phyloP scores from a whole-genome alignment of 2,329 filamentous ascomycete species.

The Aspergillus japonicus region DNA sequence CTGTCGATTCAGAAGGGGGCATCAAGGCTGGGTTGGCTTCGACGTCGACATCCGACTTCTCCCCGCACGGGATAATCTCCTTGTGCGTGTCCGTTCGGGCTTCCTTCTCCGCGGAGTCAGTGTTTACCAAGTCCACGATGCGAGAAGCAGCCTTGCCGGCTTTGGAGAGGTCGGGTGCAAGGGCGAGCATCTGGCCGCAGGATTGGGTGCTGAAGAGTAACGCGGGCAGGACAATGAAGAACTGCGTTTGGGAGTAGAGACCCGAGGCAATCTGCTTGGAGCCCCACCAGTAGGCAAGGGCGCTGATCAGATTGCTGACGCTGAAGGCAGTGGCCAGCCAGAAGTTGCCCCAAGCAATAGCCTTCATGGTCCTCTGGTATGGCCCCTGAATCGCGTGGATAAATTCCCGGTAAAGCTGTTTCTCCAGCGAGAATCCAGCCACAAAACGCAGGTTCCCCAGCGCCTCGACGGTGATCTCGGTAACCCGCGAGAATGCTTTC shows the following conservation, averaged over 20 bases:
- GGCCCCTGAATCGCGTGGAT: constrained; percentile 47
- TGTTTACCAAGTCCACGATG: constrained; percentile 49
- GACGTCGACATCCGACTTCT: neutral
- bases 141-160: constrained; percentile 62
- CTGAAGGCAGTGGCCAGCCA: constrained; percentile 25
- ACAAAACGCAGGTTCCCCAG: constrained; percentile 54
- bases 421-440: constrained; percentile 52
- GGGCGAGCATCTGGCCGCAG: constrained; percentile 71
- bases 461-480: constrained; percentile 54
- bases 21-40: neutral
- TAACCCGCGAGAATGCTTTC: constrained; percentile 52
- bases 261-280: constrained; percentile 67
- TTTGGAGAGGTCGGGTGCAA: constrained; percentile 71
- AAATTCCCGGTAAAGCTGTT: constrained; percentile 49
- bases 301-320: constrained; percentile 64
- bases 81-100: constrained; percentile 7
- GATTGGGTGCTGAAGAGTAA: constrained; percentile 71
- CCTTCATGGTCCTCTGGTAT: constrained; percentile 50
- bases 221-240: constrained; percentile 70
- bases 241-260: constrained; percentile 64
- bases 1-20: neutral
- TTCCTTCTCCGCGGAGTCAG: constrained; percentile 35
- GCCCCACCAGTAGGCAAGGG: constrained; percentile 79
- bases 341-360: constrained; percentile 40
- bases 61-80: neutral